Base-by-base conservation (phyloP, 352 stramenopile genomes). In the Globisporangium radiosum region DNA sequence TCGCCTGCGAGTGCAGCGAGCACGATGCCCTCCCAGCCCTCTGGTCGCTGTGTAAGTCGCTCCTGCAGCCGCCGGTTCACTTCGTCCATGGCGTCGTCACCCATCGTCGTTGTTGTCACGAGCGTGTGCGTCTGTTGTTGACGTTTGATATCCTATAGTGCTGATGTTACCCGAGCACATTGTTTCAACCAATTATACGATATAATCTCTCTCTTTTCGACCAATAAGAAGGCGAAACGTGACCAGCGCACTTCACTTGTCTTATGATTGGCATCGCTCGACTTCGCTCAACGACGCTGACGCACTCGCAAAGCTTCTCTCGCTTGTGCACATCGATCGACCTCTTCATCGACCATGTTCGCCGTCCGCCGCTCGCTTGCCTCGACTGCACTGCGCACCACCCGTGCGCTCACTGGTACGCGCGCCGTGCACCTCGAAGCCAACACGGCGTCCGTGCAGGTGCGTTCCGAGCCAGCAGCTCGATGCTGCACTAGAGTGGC, bases 11-110 rank as follows among this genome's bases (percentile, higher is more conserved):
- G 59, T 13, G 72, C 70, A 33, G 87, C 64, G 63, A 90, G 72
- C 37, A 90, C 60, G 36, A 71, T 64, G 60, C 90, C 83, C 43
- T 76, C 74, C 80, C 80, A 92, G 60, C 72, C 75, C 66, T 84
- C 71, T 15, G 79, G 71, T 39, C 72, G 73, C 47, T 75, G 70
- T 64, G 73, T 66, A 60, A 91, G 71, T 51, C 75, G 72, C 57
- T 62, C 66, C 47, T 74, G 64, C 55, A 85, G 64, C 52, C 73
- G 78, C 54, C 6, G 19, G n/a, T 52, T 64, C 51, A 62, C 36
- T 53, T 54, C 59, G 13, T 49, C 5, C 10, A 13, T 45, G 40
- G 9, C 40, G 13, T 14, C 14, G 45, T 11, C 45, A 15, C 45
- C 19, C 45, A 49, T 48, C 11, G 11, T 48, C 19, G 45, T 49